phyloP scores from a whole-genome alignment of 768 basidiomycete species.

The Boletus sp. region DNA sequence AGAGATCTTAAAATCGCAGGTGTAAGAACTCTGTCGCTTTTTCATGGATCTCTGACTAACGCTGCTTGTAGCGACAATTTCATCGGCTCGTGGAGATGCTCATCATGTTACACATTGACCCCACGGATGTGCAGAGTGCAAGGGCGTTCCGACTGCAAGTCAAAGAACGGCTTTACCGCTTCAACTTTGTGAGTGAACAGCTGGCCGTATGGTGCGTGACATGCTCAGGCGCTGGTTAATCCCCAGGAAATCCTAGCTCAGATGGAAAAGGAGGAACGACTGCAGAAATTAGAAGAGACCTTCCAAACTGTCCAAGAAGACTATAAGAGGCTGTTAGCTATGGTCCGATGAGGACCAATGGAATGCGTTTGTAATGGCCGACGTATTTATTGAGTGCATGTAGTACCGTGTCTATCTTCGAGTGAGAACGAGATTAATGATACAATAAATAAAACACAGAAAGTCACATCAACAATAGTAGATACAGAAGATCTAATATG shows the following conservation, averaged over 20 bases:
- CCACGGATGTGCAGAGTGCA: conserved; percentile 49
- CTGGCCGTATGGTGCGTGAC: background rate
- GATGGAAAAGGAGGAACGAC: conserved; percentile 81
- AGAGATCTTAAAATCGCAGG: conserved; percentile 85
- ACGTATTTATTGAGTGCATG: conserved; percentile 1
- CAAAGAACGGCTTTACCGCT: conserved; percentile 91
- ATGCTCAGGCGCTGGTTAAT: background rate
- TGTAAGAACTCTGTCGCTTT: conserved; percentile 41
- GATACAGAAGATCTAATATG: conserved; percentile 18
- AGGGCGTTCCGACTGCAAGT: conserved; percentile 84
- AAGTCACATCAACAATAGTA: conserved; percentile 7
- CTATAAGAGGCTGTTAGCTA: conserved; percentile 75
- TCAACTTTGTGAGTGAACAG: conserved; percentile 77
- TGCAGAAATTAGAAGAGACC: conserved; percentile 90
- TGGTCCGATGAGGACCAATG: conserved; percentile 32
- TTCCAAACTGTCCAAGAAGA: conserved; percentile 84
- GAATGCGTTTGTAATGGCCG: conserved; percentile 6
- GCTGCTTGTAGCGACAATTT: conserved; percentile 76
- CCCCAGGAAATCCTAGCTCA: conserved; percentile 82
- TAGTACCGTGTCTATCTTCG: background rate
- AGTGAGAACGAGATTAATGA: conserved; percentile 8
- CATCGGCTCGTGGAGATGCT: conserved; percentile 91
- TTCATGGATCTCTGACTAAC: conserved; percentile 1
- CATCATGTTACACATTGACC: conserved; percentile 68
- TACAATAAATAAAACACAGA: conserved; percentile 26